Conservation (phyloP, 352 stramenopile species). For the Phytopythium delawarense region DNA sequence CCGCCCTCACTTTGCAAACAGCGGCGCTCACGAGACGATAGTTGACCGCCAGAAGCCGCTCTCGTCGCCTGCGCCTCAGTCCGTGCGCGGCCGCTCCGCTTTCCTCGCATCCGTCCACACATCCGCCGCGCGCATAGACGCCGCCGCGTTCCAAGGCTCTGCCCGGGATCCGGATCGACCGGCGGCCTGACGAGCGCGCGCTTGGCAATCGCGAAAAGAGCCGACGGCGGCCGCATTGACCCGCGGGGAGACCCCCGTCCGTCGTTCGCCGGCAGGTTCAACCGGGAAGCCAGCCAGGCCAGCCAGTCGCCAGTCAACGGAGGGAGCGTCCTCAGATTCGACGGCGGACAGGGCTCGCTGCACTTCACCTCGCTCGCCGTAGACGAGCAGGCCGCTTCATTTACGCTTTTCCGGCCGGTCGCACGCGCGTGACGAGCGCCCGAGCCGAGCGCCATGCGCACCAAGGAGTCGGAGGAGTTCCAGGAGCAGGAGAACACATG, state of each 20-base stretch:
- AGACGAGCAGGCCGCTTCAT: background rate
- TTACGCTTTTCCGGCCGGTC: background rate
- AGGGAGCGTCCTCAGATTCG: too few species aligned
- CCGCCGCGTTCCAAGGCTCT: background rate
- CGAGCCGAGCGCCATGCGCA: constrained; percentile 22
- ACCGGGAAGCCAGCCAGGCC: too few species aligned
- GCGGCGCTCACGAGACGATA: constrained; percentile 2
- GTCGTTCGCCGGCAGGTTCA: too few species aligned
- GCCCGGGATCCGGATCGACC: background rate
- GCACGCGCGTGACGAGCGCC: background rate
- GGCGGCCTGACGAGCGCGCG: background rate
- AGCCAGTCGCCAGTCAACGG: too few species aligned
- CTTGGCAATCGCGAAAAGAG: background rate
- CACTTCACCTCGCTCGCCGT: background rate
- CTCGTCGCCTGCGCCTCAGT: background rate
- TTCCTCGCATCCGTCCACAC: constrained; percentile 3
- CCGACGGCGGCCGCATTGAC: background rate
- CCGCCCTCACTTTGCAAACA: constrained; percentile 5
- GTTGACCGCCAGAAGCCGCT: background rate
- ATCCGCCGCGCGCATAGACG: constrained; percentile 2
- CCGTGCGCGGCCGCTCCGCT: background rate
- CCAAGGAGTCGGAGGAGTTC: constrained; percentile 41
- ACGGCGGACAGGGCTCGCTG: too few species aligned
- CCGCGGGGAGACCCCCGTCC: background rate
- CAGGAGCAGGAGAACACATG: constrained; percentile 47